Evolutionary conservation across 2,329 filamentous ascomycete genomes (phyloP).

Genomic region (Furcasterigmium sp.): DNA sequence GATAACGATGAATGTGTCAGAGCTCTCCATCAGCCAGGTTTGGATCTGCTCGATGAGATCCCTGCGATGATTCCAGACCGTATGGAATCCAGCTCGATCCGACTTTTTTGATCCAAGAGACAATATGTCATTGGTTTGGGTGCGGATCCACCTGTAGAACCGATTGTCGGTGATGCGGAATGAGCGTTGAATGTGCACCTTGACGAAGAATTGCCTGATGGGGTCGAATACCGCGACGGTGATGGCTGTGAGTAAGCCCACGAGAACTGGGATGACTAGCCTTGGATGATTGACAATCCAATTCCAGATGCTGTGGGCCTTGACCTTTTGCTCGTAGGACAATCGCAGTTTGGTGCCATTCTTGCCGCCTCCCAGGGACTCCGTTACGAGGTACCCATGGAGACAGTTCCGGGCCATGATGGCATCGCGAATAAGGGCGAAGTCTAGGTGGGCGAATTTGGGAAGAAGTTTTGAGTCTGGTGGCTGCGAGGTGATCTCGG

Average conservation of each 20-base stretch:
- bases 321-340: slow-evolving; percentile 76
- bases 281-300: slow-evolving; percentile 84
- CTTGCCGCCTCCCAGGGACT: slow-evolving; percentile 68
- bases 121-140: slow-evolving; percentile 63
- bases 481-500: slow-evolving; percentile 76
- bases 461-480: slow-evolving; percentile 82
- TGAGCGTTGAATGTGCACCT: slow-evolving; percentile 74
- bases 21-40: slow-evolving; percentile 81
- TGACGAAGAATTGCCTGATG: slow-evolving; percentile 89
- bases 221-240: slow-evolving; percentile 92
- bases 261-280: slow-evolving; percentile 78
- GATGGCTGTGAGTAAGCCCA: slow-evolving; percentile 73
- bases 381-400: slow-evolving; percentile 72
- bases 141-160: slow-evolving; percentile 76
- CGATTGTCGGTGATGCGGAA: slow-evolving; percentile 69
- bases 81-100: slow-evolving; percentile 66
- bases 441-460: slow-evolving; percentile 75
- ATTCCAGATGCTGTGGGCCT: slow-evolving; percentile 74
- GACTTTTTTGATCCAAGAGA: slow-evolving; percentile 51
- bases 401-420: slow-evolving; percentile 90
- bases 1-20: slow-evolving; percentile 88
- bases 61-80: slow-evolving; percentile 84
- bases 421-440: slow-evolving; percentile 65
- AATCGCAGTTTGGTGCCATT: slow-evolving; percentile 72
- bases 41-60: slow-evolving; percentile 76